phyloP scores from a whole-genome alignment of 1,284 basidiomycete species.

The Jaminaea rosea region DNA sequence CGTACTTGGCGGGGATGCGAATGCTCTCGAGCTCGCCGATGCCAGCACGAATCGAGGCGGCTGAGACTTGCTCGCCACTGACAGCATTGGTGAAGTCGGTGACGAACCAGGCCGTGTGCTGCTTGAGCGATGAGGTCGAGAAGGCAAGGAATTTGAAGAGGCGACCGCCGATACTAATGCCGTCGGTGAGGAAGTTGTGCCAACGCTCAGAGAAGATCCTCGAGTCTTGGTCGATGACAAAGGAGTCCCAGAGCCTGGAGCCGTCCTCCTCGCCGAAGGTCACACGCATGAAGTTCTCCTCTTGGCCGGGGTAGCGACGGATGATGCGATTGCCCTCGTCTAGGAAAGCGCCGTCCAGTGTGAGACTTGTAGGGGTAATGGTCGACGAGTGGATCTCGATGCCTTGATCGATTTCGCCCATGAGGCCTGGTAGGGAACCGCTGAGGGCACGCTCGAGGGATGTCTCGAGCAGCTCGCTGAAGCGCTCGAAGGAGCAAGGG shows the following conservation, averaged over 20 bases:
- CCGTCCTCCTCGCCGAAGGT: conserved; percentile 69
- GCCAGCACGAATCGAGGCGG: conserved; percentile 11
- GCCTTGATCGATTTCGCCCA: background rate
- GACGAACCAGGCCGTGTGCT: conserved; percentile 70
- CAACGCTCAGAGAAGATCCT: conserved; percentile 60
- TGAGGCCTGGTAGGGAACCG: background rate
- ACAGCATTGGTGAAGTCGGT: conserved; percentile 56
- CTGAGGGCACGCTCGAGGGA: background rate
- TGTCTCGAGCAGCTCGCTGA: background rate
- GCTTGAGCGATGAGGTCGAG: conserved; percentile 61
- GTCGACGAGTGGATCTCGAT: conserved; percentile 50
- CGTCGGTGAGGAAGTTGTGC: conserved; percentile 57
- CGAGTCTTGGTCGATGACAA: conserved; percentile 46
- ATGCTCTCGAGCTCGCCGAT: conserved; percentile 20
- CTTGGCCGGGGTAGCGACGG: conserved; percentile 16
- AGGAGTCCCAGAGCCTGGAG: conserved; percentile 57
- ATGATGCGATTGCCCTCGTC: conserved; percentile 3
- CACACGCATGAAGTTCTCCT: conserved; percentile 62
- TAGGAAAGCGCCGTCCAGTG: conserved; percentile 56
- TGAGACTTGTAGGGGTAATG: conserved; percentile 62
- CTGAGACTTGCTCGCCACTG: conserved; percentile 49
- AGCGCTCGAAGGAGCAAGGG: background rate
- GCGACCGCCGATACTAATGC: conserved; percentile 62
- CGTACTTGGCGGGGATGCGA: background rate
- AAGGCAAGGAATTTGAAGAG: conserved; percentile 66